Conservation (phyloP, 139 green algal genomes). For the Chara braunii region DNA sequence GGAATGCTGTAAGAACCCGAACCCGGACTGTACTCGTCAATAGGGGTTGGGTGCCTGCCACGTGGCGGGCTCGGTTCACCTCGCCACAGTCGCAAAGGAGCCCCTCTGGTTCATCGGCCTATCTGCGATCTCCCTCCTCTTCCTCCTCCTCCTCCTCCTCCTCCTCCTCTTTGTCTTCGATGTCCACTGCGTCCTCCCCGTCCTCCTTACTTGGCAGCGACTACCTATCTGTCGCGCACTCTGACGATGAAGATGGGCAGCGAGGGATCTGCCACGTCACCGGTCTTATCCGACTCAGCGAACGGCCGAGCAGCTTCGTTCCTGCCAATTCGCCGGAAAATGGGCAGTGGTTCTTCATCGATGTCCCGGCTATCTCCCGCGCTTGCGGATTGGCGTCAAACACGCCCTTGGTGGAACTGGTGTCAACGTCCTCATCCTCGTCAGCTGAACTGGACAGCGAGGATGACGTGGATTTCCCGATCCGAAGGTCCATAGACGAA, state of each 20-base stretch:
- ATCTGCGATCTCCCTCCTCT: too few relatives aligned
- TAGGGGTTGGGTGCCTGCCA: conserved; percentile 63
- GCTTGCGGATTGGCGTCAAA: conserved; percentile 42
- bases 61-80: too few relatives aligned
- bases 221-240: too few relatives aligned
- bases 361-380: conserved; percentile 44
- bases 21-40: conserved; percentile 63
- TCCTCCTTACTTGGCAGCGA: too few relatives aligned
- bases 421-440: conserved; percentile 12
- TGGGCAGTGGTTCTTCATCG: conserved; percentile 57
- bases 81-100: too few relatives aligned
- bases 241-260: too few relatives aligned
- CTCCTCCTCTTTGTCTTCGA: too few relatives aligned
- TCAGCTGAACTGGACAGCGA: neutral
- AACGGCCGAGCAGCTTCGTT: conserved; percentile 61
- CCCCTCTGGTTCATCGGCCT: too few relatives aligned
- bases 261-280: too few relatives aligned
- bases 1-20: too few relatives aligned
- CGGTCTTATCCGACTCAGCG: conserved; percentile 55
- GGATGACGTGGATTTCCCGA: conserved; percentile 42
- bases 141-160: too few relatives aligned
- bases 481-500: conserved; percentile 50
- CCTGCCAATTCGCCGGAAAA: conserved; percentile 55
- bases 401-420: conserved; percentile 52
- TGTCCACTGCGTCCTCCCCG: too few relatives aligned